Conservation (phyloP, 2,329 filamentous ascomycete species). For the Beauveria rudraprayagi region DNA sequence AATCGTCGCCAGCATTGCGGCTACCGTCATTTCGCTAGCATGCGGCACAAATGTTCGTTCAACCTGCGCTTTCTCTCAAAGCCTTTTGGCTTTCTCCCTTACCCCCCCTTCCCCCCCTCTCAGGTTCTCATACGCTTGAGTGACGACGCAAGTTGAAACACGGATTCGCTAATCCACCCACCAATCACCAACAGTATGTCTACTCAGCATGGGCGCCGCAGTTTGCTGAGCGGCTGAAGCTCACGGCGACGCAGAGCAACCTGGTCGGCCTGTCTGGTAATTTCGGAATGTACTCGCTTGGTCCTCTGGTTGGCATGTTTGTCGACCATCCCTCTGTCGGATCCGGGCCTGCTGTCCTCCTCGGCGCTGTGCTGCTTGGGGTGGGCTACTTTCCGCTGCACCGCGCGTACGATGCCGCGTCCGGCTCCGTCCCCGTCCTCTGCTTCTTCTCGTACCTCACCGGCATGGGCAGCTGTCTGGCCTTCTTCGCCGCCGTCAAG, state of each 20-base stretch:
- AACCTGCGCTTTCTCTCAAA: not conserved
- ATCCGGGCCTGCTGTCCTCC: slow-evolving; percentile 67
- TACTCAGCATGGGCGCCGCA: slow-evolving; percentile 98
- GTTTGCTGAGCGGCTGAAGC: slow-evolving; percentile 76
- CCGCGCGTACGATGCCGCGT: slow-evolving; percentile 63
- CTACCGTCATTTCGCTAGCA: slow-evolving; percentile 75
- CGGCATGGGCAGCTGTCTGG: slow-evolving; percentile 80
- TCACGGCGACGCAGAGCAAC: slow-evolving; percentile 90
- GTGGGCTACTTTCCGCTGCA: slow-evolving; percentile 83
- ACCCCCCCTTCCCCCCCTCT: too few relatives aligned
- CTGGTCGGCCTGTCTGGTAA: slow-evolving; percentile 81
- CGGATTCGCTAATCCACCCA: not conserved
- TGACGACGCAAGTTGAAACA: not conserved
- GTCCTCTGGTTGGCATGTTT: slow-evolving; percentile 81
- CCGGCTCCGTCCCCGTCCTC: slow-evolving; percentile 50
- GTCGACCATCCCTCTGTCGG: slow-evolving; percentile 64
- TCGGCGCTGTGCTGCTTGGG: slow-evolving; percentile 65
- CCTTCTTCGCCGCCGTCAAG: slow-evolving; percentile 86
- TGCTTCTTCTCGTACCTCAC: slow-evolving; percentile 82
- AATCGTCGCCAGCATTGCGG: slow-evolving; percentile 74
- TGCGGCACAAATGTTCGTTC: slow-evolving; percentile 81
- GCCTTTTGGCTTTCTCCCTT: not conserved
- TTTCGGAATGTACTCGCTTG: slow-evolving; percentile 87
- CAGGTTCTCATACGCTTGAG: not conserved
- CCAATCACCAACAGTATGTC: slow-evolving; percentile 60